Percentiles rank a stretch among this genome's conserved stretches.
Conservation (phyloP, 768 basidiomycete genomes). For the Termitomyces sp. region DNA sequence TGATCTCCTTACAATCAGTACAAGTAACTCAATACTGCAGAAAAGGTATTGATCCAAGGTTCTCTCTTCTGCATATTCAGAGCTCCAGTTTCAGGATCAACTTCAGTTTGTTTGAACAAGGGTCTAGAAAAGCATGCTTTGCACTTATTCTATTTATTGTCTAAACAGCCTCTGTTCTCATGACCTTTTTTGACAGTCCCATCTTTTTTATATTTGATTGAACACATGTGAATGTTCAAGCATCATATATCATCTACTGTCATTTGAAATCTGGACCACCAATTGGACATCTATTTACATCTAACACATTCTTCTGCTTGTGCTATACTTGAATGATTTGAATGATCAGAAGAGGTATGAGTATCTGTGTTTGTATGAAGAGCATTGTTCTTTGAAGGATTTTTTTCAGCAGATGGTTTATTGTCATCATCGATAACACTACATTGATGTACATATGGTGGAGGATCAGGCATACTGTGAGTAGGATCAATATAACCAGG, state of each 20-base stretch:
- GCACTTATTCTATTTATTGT: constrained; percentile 26
- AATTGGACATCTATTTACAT: constrained; percentile 9
- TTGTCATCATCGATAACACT: too few relatives aligned
- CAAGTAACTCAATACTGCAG: constrained; percentile 25
- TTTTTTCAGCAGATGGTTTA: too few relatives aligned
- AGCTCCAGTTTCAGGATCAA: constrained; percentile 25
- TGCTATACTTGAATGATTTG: too few relatives aligned
- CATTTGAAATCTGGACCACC: constrained; percentile 28
- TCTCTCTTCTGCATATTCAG: constrained; percentile 30
- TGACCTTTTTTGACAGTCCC: constrained; percentile 5
- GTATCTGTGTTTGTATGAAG: too few relatives aligned
- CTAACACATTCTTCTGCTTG: too few relatives aligned
- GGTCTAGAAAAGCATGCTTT: constrained; percentile 30
- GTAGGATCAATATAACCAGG: constrained; percentile 10
- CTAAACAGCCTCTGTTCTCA: constrained; percentile 19
- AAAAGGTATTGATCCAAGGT: constrained; percentile 32
- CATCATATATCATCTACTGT: too few relatives aligned
- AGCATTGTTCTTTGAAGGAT: too few relatives aligned
- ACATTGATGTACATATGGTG: too few relatives aligned
- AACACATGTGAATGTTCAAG: constrained; percentile 28
- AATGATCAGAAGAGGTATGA: too few relatives aligned
- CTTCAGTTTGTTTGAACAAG: constrained; percentile 12
- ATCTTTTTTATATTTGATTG: constrained; percentile 8
- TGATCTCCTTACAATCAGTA: constrained; percentile 32
- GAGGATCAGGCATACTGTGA: constrained; percentile 18